These are phyloP conservation scores for Aspergillus pseudotamarii DNA, from an alignment of 2,329 filamentous ascomycete species.

Conservation along the genomic window DNA sequence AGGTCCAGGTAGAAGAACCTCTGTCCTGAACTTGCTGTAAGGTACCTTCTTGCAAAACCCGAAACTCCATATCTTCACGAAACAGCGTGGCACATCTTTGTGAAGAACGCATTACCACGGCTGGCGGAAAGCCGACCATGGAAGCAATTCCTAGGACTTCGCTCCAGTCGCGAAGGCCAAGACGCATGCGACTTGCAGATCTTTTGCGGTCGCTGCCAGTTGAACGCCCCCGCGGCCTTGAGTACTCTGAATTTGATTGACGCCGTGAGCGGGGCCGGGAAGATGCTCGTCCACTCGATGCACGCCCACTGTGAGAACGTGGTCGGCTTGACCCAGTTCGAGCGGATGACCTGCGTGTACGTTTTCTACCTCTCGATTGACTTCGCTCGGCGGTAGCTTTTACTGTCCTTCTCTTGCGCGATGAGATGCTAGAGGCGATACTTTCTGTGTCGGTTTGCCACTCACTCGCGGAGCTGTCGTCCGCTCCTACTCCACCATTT, in stretches of 20 bases:
- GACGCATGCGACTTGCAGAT: constrained; percentile 17
- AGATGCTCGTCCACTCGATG: constrained; percentile 11
- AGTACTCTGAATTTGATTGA: constrained; percentile 12
- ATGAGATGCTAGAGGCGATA: constrained; percentile 17
- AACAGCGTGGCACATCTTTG: constrained; percentile 77
- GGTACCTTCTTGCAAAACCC: constrained; percentile 53
- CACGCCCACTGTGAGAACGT: constrained; percentile 13
- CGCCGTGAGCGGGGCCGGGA: constrained; percentile 9
- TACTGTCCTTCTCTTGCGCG: constrained; percentile 14
- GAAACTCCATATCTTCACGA: constrained; percentile 68
- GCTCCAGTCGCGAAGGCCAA: constrained; percentile 72
- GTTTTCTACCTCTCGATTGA: constrained; percentile 28
- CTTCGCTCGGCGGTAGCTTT: constrained; percentile 12
- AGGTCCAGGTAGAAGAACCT: constrained; percentile 26
- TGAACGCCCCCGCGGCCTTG: constrained; percentile 19
- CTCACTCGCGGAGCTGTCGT: constrained; percentile 32
- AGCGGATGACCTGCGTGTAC: constrained; percentile 19
- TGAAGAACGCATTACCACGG: constrained; percentile 68
- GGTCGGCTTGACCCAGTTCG: constrained; percentile 6
- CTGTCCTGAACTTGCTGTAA: constrained; percentile 24
- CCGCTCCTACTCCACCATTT: constrained; percentile 48
- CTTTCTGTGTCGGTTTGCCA: constrained; percentile 34
- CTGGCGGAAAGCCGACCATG: constrained; percentile 68
- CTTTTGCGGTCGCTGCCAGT: constrained; percentile 15
- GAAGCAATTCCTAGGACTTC: constrained; percentile 80